Conservation (phyloP, 805 yeast genomes). For the Starmerella apis region DNA sequence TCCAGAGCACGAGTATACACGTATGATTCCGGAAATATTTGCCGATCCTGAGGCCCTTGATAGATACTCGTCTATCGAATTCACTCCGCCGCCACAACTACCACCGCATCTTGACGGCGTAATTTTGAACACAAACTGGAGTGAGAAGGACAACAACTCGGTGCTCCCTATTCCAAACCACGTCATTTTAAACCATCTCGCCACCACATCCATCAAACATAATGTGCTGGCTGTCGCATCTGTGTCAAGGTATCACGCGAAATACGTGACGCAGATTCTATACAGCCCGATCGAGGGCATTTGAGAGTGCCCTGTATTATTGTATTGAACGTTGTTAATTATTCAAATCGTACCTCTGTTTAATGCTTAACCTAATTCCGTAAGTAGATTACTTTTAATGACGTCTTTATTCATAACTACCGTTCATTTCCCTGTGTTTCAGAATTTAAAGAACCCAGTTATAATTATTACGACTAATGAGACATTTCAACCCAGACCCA, state of each 20-base stretch:
- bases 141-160: conserved; percentile 76
- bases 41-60: conserved; percentile 38
- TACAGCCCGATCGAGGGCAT: conserved; percentile 66
- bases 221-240: conserved; percentile 89
- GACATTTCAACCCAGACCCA: no score
- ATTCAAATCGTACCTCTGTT: neutral
- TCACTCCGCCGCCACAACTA: conserved; percentile 81
- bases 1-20: conserved; percentile 41
- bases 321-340: no score
- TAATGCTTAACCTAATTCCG: neutral
- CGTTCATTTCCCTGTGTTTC: no score
- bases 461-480: no score
- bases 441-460: no score
- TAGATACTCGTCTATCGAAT: conserved; percentile 33
- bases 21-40: conserved; percentile 37
- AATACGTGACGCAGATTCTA: conserved; percentile 82
- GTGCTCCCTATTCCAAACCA: conserved; percentile 91
- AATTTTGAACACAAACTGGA: conserved; percentile 60
- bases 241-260: conserved; percentile 80
- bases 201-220: conserved; percentile 91
- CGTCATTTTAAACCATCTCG: conserved; percentile 84
- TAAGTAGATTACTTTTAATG: no score
- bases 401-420: no score
- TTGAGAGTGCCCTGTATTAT: neutral
- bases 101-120: conserved; percentile 97